Evolutionary conservation across 116 monocot species (phyloP), one percentile per base, ranked within the genome.

Genomic region (Papilionanthe hybrid): DNA sequence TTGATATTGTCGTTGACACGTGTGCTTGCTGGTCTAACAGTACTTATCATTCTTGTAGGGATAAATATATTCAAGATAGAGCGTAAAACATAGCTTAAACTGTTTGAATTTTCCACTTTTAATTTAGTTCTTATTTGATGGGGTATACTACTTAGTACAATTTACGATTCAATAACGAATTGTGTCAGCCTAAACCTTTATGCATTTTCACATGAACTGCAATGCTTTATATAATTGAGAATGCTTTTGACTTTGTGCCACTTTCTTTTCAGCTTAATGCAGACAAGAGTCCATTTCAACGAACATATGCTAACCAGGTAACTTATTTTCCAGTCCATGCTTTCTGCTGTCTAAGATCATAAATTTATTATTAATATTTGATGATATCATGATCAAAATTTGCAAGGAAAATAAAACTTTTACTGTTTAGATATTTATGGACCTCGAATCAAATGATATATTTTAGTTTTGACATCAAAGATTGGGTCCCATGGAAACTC

Each of bases 301-400:
- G 99, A 63, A 95, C 99, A 78, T 99, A 95, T 85, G 99, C 99
- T 68, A 85, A 82, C 72, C 94, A 95, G 99, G 99, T 99, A 87
- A 80, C 1, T 57, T 72, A 67, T 17, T 20, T 27, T 58, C 53
- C 58, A 43, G 42, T 43, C 19, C 43, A 42, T 43, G 42, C 1
- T 10, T 72, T 43, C 42, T 43, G 18, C 1, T 72, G 72, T 42
- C 42, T 42, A 72, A 42, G 73, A 25, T 44, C n/a, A 8, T 73
- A 22, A 8, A 42, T 73, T 73, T n/a, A 22, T 73, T 73, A 43
- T 37, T 41, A n/a, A 44, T 41, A 73, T 44, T 43, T 43, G 71
- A 32, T 41, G 18, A 5, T 28, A 32, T 71, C 29, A 13, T 29
- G 17, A 71, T 41, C 15, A 44, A 7, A 44, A 17, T 72, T 41